Base-by-base conservation (phyloP, 176 grass and related monocot genomes). In the Oryza meyeriana region DNA sequence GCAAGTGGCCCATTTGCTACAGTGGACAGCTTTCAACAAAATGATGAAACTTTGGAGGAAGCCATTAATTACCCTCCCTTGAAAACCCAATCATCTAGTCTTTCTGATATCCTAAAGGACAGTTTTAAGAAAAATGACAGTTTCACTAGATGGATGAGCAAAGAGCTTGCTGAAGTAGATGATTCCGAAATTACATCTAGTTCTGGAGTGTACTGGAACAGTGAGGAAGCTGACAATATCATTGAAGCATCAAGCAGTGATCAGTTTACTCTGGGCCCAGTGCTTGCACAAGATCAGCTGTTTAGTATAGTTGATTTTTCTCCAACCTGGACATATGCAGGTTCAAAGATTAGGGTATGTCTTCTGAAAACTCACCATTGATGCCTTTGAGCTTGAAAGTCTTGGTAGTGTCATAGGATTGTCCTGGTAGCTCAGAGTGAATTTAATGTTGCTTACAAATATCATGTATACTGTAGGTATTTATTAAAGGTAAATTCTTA, bases 111-210 rank as follows among this genome's bases (percentile, higher is more conserved):
- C 70, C 78, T 89, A 48, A 83, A 75, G 45, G 80, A 77, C 13
- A 81, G 69, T 61, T 90, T 94, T 86, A 90, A 93, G 78, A 94
- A 91, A 77, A 88, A 81, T 85, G 95, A 98, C 87, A 98, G 95
- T 83, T 98, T 98, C 75, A 91, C 86, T 27, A 94, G 95, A 88
- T 98, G 95, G 95, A 98, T 98, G 95, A 93, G 66, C 82, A 98
- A 78, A 76, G 92, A 88, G 78, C 66, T 98, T 77, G 78, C 47
- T 72, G 92, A 94, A 68, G 87, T 89, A 77, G 85, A 92, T 74
- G 90, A 86, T 72, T 86, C 90, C 50, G 78, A 86, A 82, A 87
- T 89, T 71, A 93, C 85, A n/a, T 93, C 95, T 65, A 91, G 82
- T 61, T 91, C 92, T 72, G 70, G 80, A 68, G 76, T 86, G 50